Evolutionary conservation across 164 flowering plant genomes (phyloP).

Genomic region (Vitis riparia): DNA sequence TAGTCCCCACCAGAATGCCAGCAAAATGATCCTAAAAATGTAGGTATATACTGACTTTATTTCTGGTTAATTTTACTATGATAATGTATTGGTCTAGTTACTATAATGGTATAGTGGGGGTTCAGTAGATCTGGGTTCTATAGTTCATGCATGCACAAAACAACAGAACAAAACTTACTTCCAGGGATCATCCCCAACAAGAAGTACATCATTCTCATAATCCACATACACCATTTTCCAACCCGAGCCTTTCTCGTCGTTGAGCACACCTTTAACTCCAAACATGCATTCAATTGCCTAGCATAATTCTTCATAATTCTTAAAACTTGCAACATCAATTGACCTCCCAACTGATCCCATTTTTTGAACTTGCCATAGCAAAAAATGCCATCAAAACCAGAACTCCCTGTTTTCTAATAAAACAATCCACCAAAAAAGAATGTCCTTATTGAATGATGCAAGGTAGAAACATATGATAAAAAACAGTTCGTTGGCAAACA

Average conservation of each 20-base stretch:
- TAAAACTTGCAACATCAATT: constrained; percentile 79
- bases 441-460: no score
- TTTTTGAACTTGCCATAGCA: constrained; percentile 75
- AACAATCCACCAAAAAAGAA: neutral
- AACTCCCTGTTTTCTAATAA: no score
- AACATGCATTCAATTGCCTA: constrained; percentile 90
- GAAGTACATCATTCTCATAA: constrained; percentile 92
- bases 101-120: no score
- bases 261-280: constrained; percentile 82
- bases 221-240: constrained; percentile 97
- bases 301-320: constrained; percentile 70
- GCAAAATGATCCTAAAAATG: no score
- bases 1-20: no score
- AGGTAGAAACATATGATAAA: no score
- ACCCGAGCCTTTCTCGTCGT: constrained; percentile 65
- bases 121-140: neutral
- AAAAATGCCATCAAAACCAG: neutral
- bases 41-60: no score
- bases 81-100: no score
- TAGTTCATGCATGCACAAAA: neutral
- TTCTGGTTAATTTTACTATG: no score
- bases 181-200: constrained; percentile 99
- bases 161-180: constrained; percentile 55
- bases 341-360: constrained; percentile 98
- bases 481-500: no score